Base-by-base conservation (phyloP, 345 rosid genomes). In the Camelina neglecta region DNA sequence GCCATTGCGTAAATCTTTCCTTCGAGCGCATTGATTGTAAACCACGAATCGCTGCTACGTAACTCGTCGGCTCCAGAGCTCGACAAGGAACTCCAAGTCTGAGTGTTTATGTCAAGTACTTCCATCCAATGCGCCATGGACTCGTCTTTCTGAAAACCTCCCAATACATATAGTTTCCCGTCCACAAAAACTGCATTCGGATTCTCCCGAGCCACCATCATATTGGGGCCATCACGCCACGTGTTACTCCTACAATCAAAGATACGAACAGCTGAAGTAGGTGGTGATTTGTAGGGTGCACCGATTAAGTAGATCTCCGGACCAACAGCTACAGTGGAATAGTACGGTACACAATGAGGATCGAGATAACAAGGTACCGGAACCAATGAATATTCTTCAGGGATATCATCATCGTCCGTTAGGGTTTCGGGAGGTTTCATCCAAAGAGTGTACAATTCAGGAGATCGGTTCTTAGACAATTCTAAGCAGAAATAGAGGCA, bases 231-330 rank as follows among this genome's bases (percentile, higher is more conserved):
- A n/a, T 74, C 53, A 62, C 76, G 79, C 93, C 96, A 92, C 6
- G 74, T 72, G 85, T 81, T 81, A 67, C 71, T 65, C 13, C 91
- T 84, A 83, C 93, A 89, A 47, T 92, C 93, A 20, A 20, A 89
- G 81, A 81, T 67, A 87, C 93, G 84, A 11, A 88, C 89, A 62
- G 75, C 83, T 8, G 87, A 18, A 18, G 18, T 18, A 18, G 18
- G 18, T 18, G 18, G 18, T 18, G 18, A 18, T 18, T 18, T 18
- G 18, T 18, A 18, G 18, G 18, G 82, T 8, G 93, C 97, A 1
- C 97, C 95, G 55, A 92, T 65, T 10, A 84, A 76, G 69, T 80
- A 90, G 48, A 90, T 83, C 35, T 58, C 71, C 57, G 77, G 82
- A 6, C 88, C 90, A 18, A 85, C 51, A 16, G 81, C 75, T 65